A percentile compares a stretch with the other conserved stretches of the same genome.
Evolutionary conservation across 169 alveolate genomes (phyloP).

Genomic region (Cyclospora cayetanensis): DNA sequence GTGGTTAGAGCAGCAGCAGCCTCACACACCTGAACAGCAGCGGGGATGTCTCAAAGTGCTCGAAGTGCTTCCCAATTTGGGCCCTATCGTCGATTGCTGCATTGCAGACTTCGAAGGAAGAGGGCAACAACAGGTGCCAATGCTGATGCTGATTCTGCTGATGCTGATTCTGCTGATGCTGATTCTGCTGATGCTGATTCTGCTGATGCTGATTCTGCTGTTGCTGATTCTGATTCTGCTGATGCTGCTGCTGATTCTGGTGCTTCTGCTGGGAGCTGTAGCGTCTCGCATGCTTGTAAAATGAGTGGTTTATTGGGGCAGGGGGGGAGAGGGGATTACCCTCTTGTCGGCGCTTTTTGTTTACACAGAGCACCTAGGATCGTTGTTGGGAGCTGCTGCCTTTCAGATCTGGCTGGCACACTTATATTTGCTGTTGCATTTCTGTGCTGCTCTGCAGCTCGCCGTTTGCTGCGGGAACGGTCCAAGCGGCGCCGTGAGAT

Average conservation of each 20-base stretch:
- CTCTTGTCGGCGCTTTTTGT: not conserved
- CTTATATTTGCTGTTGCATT: constrained; percentile 6
- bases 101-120: constrained; percentile 27
- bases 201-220: not conserved
- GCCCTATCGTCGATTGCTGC: constrained; percentile 66
- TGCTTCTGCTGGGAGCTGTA: constrained; percentile 62
- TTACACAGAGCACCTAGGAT: not conserved
- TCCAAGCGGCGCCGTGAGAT: constrained; percentile 50
- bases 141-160: not conserved
- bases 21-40: not conserved
- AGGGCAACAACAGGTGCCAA: constrained; percentile 44
- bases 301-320: not conserved
- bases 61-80: constrained; percentile 10
- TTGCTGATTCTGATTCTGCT: not conserved
- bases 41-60: constrained; percentile 41
- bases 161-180: not conserved
- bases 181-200: not conserved
- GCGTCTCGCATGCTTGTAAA: too few relatives aligned
- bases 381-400: constrained; percentile 20
- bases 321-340: not conserved
- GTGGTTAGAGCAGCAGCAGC: constrained; percentile 10
- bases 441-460: constrained; percentile 20
- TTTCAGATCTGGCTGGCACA: not conserved
- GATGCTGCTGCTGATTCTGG: constrained; percentile 36
- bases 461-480: constrained; percentile 66